Evolutionary conservation across 1,139 yeast species (phyloP), one percentile per base, ranked within the genome.

Genomic region (Diutina pseudorugosa): DNA sequence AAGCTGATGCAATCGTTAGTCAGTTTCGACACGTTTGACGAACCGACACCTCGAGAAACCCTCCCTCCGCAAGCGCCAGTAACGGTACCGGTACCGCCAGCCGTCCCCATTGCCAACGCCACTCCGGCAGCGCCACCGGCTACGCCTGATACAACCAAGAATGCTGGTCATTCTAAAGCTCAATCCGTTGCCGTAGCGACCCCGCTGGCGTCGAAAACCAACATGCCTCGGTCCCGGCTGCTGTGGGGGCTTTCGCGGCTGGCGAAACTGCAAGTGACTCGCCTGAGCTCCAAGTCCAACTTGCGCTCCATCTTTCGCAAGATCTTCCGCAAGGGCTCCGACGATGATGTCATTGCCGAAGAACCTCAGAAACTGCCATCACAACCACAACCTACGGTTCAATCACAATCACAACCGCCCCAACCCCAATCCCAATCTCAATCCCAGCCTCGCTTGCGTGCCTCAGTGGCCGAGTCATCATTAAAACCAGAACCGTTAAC

Each of bases 1-100:
- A 45, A 45, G 49, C 49, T 45, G 49, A 45, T 45, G 49, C 49
- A 45, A 16, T 27, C 41, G 12, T 45, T 45, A 14, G 40, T 45
- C 7, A 33, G 27, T 6, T 45, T 21, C 3, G 36, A 30, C 4
- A 30, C 36, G 12, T 30, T 12, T 12, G n/a, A 30, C 11, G 36
- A 30, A 6, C 6, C 36, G 2, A 14, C 36, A 2, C 36, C 36
- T 30, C 12, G 11, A 30, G 36, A 30, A 30, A 14, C 36, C 14
- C n/a, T 30, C 8, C 14, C 36, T 3, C 36, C 36, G 4, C 36
- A 30, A 11, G n/a, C 36, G 4, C n/a, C 36, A 30, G 36, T 30
- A 12, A 11, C 36, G n/a, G 36, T 14, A 9, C 36, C 36, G 4
- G 36, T 30, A 30, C 36, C 36, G 14, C n/a, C 36, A 30, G 36